Percentiles rank a stretch among this genome's conserved stretches.
Conservation (phyloP, 768 basidiomycete species). For the Fomitopsis serialis region DNA sequence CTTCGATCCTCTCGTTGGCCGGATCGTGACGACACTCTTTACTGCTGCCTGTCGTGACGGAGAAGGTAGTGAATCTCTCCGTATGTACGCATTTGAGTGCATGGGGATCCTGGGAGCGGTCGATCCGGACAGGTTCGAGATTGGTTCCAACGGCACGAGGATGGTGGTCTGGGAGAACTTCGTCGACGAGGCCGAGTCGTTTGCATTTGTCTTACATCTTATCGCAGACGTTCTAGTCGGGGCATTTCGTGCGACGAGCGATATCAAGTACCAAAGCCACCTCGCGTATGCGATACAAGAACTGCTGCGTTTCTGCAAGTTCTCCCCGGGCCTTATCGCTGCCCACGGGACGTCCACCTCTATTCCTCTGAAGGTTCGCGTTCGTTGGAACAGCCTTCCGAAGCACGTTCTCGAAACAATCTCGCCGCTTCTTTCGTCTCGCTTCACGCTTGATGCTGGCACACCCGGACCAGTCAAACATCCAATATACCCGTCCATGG, state of each 20-base stretch:
- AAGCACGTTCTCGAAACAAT: conserved; percentile 83
- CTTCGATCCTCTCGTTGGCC: conserved; percentile 74
- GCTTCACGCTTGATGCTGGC: conserved; percentile 37
- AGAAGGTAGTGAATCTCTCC: conserved; percentile 63
- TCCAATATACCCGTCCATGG: conserved; percentile 73
- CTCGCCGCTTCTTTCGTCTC: conserved; percentile 73
- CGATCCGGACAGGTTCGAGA: conserved; percentile 89
- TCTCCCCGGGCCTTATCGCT: conserved; percentile 65
- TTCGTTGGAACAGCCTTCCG: conserved; percentile 74
- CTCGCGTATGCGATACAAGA: conserved; percentile 93
- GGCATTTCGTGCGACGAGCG: conserved; percentile 90
- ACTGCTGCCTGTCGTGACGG: conserved; percentile 72
- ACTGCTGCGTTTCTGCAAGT: conserved; percentile 80
- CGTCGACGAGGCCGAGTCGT: conserved; percentile 67
- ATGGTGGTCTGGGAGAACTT: conserved; percentile 82
- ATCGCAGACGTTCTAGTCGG: conserved; percentile 82
- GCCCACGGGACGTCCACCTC: conserved; percentile 41
- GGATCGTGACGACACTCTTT: conserved; percentile 62
- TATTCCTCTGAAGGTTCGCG: conserved; percentile 60
- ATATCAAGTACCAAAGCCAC: conserved; percentile 85
- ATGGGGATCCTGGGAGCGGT: conserved; percentile 89
- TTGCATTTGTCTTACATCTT: conserved; percentile 79
- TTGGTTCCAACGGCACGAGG: conserved; percentile 48
- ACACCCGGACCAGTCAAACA: conserved; percentile 37
- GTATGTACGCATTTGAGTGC: conserved; percentile 78